A percentile compares a stretch with the other conserved stretches of the same genome.
Conservation (phyloP, 164 flowering plant genomes). For the Magnolia officinalis region DNA sequence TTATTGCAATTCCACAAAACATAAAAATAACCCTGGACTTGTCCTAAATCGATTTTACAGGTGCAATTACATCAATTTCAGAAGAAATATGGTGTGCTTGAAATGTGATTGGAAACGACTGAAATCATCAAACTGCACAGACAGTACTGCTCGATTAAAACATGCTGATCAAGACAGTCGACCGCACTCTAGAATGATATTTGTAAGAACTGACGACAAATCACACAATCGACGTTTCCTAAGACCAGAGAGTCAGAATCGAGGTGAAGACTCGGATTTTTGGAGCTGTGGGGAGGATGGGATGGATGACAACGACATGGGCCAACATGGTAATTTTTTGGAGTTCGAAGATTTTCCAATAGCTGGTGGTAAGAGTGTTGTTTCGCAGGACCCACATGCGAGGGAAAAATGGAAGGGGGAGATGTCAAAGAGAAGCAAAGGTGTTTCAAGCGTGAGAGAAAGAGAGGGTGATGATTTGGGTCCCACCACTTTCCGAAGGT, state of each 20-base stretch:
- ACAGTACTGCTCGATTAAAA: constrained; percentile 11
- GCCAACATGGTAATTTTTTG: constrained; percentile 12
- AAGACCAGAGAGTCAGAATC: constrained; percentile 11
- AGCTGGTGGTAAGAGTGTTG: constrained; percentile 43
- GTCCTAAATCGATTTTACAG: constrained; percentile 27
- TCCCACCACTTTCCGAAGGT: constrained; percentile 13
- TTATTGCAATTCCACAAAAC: no score
- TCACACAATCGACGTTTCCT: constrained; percentile 7
- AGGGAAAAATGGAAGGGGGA: constrained; percentile 49
- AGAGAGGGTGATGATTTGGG: constrained; percentile 9
- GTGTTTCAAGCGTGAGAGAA: constrained; percentile 7
- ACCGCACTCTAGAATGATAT: constrained; percentile 9
- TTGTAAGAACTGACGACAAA: constrained; percentile 14
- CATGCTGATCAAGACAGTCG: constrained; percentile 10
- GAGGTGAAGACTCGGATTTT: constrained; percentile 5
- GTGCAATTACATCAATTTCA: constrained; percentile 80
- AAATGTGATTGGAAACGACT: constrained; percentile 71
- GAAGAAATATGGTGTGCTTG: constrained; percentile 67
- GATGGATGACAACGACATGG: constrained; percentile 11
- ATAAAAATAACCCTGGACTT: no score
- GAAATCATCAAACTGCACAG: constrained; percentile 35
- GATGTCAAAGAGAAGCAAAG: constrained; percentile 35
- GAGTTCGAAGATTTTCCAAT: constrained; percentile 55
- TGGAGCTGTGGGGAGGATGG: constrained; percentile 33
- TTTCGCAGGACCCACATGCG: constrained; percentile 36